Conservation (phyloP, 2,329 filamentous ascomycete species). For the Cryphonectria radicalis region DNA sequence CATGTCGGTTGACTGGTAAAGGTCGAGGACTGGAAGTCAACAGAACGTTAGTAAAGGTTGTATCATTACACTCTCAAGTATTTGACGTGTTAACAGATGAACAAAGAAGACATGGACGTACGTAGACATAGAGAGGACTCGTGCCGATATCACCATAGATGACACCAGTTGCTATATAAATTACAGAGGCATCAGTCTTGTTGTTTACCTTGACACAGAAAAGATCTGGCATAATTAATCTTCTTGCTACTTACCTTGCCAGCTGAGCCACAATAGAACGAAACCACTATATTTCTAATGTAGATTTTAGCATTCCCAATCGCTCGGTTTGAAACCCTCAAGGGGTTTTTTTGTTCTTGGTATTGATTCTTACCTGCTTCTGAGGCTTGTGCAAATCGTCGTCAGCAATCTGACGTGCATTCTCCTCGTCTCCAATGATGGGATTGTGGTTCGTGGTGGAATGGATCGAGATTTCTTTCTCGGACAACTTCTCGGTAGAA, state of each 20-base stretch:
- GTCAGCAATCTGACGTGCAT: conserved; percentile 15
- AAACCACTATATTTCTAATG: conserved; percentile 33
- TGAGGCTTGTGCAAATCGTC: conserved; percentile 9
- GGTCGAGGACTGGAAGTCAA: conserved; percentile 48
- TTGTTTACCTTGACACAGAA: neutral
- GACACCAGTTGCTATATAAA: conserved; percentile 67
- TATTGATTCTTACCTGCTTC: conserved; percentile 6
- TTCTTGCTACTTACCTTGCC: neutral
- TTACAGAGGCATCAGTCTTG: conserved; percentile 23
- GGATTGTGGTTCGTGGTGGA: neutral
- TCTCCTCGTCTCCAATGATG: conserved; percentile 14
- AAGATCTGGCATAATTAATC: neutral
- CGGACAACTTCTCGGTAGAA: neutral
- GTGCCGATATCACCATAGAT: conserved; percentile 72
- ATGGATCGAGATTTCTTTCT: neutral
- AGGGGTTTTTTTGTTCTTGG: neutral
- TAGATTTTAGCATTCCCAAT: neutral
- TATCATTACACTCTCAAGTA: no score
- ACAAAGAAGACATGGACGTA: neutral
- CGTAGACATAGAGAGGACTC: conserved; percentile 61
- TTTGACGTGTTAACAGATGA: no score
- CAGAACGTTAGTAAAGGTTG: neutral
- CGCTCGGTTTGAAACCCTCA: neutral
- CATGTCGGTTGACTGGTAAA: conserved; percentile 60
- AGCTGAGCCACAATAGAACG: conserved; percentile 30